Conservation (phyloP, 192 early-diverging fungal genomes). For the Entomortierella parvispora region DNA sequence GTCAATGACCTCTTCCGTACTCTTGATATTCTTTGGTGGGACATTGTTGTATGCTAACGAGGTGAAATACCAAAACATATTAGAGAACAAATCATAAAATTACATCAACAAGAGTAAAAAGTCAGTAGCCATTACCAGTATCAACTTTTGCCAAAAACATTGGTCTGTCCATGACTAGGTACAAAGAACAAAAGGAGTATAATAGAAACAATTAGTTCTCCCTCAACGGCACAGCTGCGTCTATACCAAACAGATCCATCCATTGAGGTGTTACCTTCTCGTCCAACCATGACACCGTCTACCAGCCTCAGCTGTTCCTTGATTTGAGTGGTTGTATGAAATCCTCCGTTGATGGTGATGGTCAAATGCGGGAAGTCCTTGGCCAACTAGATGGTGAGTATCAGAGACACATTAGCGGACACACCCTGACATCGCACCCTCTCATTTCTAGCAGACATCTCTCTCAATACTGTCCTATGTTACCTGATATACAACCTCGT, state of each 20-base stretch:
- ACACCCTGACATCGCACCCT: too few relatives aligned
- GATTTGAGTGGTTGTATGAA: slow-evolving; percentile 60
- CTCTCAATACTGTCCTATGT: too few relatives aligned
- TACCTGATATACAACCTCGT: slow-evolving; percentile 64
- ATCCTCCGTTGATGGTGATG: slow-evolving; percentile 76
- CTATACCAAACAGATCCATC: too few relatives aligned
- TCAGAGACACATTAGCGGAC: too few relatives aligned
- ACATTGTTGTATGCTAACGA: slow-evolving; percentile 25
- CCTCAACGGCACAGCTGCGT: too few relatives aligned
- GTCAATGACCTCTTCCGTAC: slow-evolving; percentile 36
- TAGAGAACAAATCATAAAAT: neutral
- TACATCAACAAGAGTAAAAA: neutral
- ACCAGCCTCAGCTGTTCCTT: slow-evolving; percentile 56
- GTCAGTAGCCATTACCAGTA: slow-evolving; percentile 32
- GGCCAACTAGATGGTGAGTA: slow-evolving; percentile 57
- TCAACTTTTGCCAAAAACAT: slow-evolving; percentile 73
- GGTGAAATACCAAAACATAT: neutral
- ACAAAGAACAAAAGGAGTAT: neutral
- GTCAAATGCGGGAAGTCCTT: slow-evolving; percentile 63
- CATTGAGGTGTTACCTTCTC: slow-evolving; percentile 71
- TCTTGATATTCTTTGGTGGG: slow-evolving; percentile 34
- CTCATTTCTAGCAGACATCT: too few relatives aligned
- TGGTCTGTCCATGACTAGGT: slow-evolving; percentile 68
- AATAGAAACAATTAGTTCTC: neutral
- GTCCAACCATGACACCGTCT: slow-evolving; percentile 79